Evolutionary conservation across 345 rosid species (phyloP).

Genomic region (Gossypium thurberi): DNA sequence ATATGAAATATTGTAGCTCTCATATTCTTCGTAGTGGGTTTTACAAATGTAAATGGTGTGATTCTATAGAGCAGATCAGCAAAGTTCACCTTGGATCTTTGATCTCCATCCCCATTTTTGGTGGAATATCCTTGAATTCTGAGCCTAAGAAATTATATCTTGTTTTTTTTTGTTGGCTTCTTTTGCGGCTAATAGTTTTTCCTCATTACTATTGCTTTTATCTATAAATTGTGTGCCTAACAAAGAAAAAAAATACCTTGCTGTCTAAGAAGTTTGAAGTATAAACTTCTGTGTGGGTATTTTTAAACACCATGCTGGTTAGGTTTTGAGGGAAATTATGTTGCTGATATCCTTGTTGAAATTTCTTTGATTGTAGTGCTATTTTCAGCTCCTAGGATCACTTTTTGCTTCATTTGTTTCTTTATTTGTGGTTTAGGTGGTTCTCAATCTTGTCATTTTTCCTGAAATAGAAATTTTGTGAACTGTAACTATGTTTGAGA

Average conservation of each 20-base stretch:
- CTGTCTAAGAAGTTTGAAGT: background rate
- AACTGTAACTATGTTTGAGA: background rate
- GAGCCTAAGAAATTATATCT: background rate
- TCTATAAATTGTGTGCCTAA: background rate
- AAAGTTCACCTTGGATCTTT: background rate
- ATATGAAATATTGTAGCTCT: background rate
- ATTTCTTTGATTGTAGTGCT: background rate
- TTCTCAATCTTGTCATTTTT: background rate
- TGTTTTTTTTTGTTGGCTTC: background rate
- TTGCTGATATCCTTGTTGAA: background rate
- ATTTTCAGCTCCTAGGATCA: background rate
- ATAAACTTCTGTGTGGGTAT: background rate
- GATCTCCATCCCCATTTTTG: background rate
- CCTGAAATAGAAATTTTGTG: conserved; percentile 2
- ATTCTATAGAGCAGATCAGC: background rate
- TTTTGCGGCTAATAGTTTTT: background rate
- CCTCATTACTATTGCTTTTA: background rate
- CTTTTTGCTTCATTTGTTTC: background rate
- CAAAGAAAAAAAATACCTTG: background rate
- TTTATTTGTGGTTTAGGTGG: background rate
- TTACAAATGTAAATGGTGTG: background rate
- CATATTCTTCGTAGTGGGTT: background rate
- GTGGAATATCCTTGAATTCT: background rate
- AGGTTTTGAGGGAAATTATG: background rate
- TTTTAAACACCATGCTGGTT: background rate